Percentiles rank a stretch among this genome's conserved stretches.
These are phyloP conservation scores for Juglanconis sp. DNA, from an alignment of 2,329 filamentous ascomycete genomes.

Conservation along the genomic window DNA sequence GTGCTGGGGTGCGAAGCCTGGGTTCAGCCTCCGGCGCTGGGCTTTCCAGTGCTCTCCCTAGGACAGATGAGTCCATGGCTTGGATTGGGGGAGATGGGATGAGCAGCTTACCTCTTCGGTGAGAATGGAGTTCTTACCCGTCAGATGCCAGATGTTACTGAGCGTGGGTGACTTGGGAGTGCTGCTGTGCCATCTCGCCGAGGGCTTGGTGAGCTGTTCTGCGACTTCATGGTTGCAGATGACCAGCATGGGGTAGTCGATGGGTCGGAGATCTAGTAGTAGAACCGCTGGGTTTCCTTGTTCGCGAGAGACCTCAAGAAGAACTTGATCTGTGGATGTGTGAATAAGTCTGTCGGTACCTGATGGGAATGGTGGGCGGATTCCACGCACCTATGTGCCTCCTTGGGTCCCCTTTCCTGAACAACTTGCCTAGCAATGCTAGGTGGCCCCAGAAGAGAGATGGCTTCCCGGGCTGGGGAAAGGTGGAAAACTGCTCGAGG, in stretches of 20 bases:
- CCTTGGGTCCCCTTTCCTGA: constrained; percentile 8
- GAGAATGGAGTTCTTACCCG: constrained; percentile 24
- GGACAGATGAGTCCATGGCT: not conserved
- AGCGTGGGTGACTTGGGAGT: constrained; percentile 31
- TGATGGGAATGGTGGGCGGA: not conserved
- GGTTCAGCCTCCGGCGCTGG: constrained; percentile 34
- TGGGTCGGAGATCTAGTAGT: constrained; percentile 33
- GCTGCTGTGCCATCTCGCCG: constrained; percentile 30
- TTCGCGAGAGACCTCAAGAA: constrained; percentile 14
- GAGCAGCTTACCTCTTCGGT: constrained; percentile 12
- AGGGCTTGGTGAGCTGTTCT: constrained; percentile 34
- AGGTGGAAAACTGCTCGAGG: constrained; percentile 6
- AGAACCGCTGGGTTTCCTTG: constrained; percentile 32
- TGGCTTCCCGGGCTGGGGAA: constrained; percentile 9
- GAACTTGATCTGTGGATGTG: constrained; percentile 19
- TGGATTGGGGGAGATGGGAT: not conserved
- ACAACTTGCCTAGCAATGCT: not conserved
- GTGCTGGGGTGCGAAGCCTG: constrained; percentile 36
- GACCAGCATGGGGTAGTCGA: constrained; percentile 30
- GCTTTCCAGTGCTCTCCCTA: constrained; percentile 30
- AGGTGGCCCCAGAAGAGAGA: constrained; percentile 15
- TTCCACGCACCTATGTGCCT: constrained; percentile 1
- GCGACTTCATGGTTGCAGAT: constrained; percentile 32
- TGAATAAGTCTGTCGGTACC: not conserved
- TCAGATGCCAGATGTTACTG: constrained; percentile 23